A percentile compares a stretch with the other conserved stretches of the same genome.
These are phyloP conservation scores for Citrus mangshanensis DNA, from an alignment of 345 rosid genomes.

Conservation along the genomic window DNA sequence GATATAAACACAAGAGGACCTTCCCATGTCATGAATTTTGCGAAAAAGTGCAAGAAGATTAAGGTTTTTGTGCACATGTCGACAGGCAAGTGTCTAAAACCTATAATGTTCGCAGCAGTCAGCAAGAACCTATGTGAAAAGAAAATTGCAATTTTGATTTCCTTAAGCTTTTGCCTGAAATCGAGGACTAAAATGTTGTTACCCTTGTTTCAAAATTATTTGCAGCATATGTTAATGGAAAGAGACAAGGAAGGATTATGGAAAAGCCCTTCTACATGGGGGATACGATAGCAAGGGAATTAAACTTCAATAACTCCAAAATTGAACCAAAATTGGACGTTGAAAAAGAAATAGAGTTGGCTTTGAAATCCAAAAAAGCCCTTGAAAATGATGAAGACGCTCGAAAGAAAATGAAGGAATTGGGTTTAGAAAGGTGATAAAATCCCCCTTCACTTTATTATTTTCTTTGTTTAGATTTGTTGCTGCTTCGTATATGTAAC, in stretches of 20 bases:
- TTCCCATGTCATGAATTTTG: conserved; percentile 30
- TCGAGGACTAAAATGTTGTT: too few relatives aligned
- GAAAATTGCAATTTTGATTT: too few relatives aligned
- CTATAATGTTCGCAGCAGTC: too few relatives aligned
- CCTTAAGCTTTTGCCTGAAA: too few relatives aligned
- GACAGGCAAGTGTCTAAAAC: conserved; percentile 21
- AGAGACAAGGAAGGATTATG: conserved; percentile 81
- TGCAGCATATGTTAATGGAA: conserved; percentile 89
- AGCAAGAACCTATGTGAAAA: too few relatives aligned
- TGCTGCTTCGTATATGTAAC: too few relatives aligned
- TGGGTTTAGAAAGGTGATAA: conserved; percentile 60
- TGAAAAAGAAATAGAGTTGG: conserved; percentile 57
- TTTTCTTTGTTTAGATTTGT: background rate
- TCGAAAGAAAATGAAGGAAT: conserved; percentile 65
- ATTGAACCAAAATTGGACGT: conserved; percentile 46
- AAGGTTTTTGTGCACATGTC: conserved; percentile 44
- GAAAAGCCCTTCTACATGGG: conserved; percentile 76
- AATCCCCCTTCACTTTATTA: background rate
- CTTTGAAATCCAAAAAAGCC: conserved; percentile 35
- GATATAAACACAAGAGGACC: conserved; percentile 35
- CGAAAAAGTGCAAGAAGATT: conserved; percentile 29
- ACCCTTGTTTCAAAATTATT: too few relatives aligned
- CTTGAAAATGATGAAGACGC: conserved; percentile 36
- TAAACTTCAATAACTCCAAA: conserved; percentile 28
- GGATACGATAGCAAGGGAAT: conserved; percentile 68